phyloP scores from a whole-genome alignment of 2,329 filamentous ascomycete species.

The Diaporthe longicolla region DNA sequence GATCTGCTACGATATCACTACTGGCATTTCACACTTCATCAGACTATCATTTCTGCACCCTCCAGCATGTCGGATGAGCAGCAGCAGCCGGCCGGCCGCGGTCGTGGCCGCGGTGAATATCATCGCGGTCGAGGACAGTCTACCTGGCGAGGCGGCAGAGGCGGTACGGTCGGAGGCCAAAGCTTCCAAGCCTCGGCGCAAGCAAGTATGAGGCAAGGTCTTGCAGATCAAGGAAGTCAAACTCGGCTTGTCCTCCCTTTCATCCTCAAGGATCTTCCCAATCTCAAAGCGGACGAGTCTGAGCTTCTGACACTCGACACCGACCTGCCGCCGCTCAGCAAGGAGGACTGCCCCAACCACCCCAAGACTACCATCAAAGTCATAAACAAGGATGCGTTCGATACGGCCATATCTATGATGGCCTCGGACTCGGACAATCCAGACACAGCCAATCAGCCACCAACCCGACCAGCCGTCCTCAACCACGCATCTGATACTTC shows the following conservation, averaged over 20 bases:
- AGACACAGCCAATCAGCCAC: not conserved
- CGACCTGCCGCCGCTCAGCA: constrained; percentile 55
- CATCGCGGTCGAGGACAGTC: constrained; percentile 15
- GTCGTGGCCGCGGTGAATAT: not conserved
- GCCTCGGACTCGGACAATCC: not conserved
- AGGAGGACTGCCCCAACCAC: constrained; percentile 59
- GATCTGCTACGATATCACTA: not conserved
- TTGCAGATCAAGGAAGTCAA: constrained; percentile 62
- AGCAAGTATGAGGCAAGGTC: constrained; percentile 42
- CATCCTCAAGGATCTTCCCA: constrained; percentile 61
- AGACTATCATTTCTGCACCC: not conserved
- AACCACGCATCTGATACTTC: constrained; percentile 74
- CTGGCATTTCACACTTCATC: not conserved
- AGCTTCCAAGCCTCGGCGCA: constrained; percentile 3
- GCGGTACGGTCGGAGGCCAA: constrained; percentile 45
- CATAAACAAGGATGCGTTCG: constrained; percentile 70
- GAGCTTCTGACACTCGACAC: constrained; percentile 54
- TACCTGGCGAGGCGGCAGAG: constrained; percentile 23
- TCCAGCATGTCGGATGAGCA: constrained; percentile 28
- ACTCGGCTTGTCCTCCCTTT: constrained; percentile 62
- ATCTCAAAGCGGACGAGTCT: constrained; percentile 55
- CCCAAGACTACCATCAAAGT: constrained; percentile 58
- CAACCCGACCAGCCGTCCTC: constrained; percentile 67
- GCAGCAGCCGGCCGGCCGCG: not conserved
- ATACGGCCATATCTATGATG: constrained; percentile 61